phyloP scores from a whole-genome alignment of 305 asterid genomes.

The Ajuga reptans region DNA sequence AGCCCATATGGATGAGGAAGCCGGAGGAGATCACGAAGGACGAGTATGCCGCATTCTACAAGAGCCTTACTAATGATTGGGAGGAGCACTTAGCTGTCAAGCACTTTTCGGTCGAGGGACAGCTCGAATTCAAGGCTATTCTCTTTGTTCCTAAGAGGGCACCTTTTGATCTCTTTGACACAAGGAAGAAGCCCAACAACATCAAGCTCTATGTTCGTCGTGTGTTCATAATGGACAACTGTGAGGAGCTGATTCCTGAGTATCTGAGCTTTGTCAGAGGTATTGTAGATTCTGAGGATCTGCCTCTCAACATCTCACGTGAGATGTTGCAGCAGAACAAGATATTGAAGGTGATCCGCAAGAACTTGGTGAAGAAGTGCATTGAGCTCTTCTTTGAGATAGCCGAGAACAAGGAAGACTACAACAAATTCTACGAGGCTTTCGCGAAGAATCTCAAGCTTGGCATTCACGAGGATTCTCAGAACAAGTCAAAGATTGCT shows the following conservation, averaged over 20 bases:
- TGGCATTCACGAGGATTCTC: conserved; percentile 30
- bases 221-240: conserved; percentile 32
- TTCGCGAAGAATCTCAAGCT: conserved; percentile 35
- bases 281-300: conserved; percentile 32
- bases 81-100: conserved; percentile 33
- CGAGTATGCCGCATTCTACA: conserved; percentile 35
- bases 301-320: conserved; percentile 30
- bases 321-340: conserved; percentile 32
- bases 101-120: conserved; percentile 36
- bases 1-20: conserved; percentile 39
- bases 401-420: conserved; percentile 33
- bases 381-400: conserved; percentile 31
- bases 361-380: conserved; percentile 36
- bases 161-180: conserved; percentile 32
- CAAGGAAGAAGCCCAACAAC: conserved; percentile 30
- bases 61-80: conserved; percentile 32
- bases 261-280: conserved; percentile 31
- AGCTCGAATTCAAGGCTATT: conserved; percentile 31
- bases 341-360: conserved; percentile 31
- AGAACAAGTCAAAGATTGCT: conserved; percentile 29
- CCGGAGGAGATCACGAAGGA: conserved; percentile 35
- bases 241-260: conserved; percentile 36
- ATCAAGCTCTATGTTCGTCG: conserved; percentile 33
- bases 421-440: conserved; percentile 33
- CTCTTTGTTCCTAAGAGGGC: conserved; percentile 33